Base-by-base conservation (phyloP, 2,329 filamentous ascomycete genomes). In the Monilinia fructigena region DNA sequence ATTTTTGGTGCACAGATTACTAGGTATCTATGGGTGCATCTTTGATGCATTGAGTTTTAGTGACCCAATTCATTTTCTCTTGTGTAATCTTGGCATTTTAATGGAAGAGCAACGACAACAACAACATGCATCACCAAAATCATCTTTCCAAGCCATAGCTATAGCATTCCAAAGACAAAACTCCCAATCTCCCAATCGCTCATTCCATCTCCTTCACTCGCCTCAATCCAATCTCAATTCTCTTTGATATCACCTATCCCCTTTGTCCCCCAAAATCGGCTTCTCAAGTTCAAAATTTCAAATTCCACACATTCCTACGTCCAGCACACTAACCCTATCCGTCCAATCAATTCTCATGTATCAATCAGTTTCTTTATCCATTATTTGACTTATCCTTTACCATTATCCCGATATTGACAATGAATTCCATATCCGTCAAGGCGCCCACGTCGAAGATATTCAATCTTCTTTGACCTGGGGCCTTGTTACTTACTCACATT, bases 361-460 rank as follows among this genome's bases (percentile, higher is more conserved):
- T 56, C 55, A 42, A 56, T 42, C 38, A 42, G 45, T 45, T 56
- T 48, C 47, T 48, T 48, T 42, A 14, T 31, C 55, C 14, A 26
- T 40, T 42, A 35, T 35, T 35, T 35, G 31, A 35, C 31, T 35
- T 35, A 8, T 35, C 31, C 31, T 16, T 56, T 23, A 12, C 2
- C 20, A 48, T 47, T 47, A 14, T 45, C 11, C 40, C 16, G 40
- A 35, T 35, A 35, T 35, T 35, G 31, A 35, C 31, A 35, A 35
- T 35, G 31, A 7, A 35, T 35, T 35, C 31, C 31, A 35, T 35
- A 35, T 35, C 31, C 31, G 31, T 35, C 31, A 35, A 35, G 31
- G 31, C 31, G 31, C 5, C 31, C 31, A 35, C 5, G 31, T 35
- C 31, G 5, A 35, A 35, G 31, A 35, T 40, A 40, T 14, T 40